Base-by-base conservation (phyloP, 495 filamentous ascomycete species). In the Xylaria venustula region DNA sequence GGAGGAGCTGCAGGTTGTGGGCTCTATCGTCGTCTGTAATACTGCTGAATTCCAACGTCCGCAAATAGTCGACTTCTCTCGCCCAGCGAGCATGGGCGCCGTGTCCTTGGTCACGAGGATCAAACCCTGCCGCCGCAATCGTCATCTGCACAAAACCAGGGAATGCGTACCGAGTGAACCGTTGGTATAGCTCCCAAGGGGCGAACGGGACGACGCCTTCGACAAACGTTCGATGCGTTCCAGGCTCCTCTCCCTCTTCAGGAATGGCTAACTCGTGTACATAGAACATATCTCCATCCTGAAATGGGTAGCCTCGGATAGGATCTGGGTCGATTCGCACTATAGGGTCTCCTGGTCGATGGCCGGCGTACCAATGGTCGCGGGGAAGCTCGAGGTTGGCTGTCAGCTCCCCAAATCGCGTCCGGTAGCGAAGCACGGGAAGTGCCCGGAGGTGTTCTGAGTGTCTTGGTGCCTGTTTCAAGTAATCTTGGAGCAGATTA, bases 171-270 rank as follows among this genome's bases (percentile, higher is more conserved):
- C 26, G 8, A 0, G 9, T 45, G 19, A 60, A 45, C 14, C 57
- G 34, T 17, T 42, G 11, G 1, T 23, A 5, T 2, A 51, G 17
- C 17, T 60, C 57, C 2, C 1, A 0, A 6, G 9, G 5, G 20
- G 6, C 30, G 19, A 60, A 60, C 2, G 57, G 57, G 17, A 60
- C 57, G 3, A 60, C 20, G 19, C 46, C 57, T 22, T 60, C 57
- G 36, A 7, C 52, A 12, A 7, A 2, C 0, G 40, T 20, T 1
- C n/a, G 15, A 19, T 36, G 8, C 6, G 19, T 23, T 23, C 14
- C 14, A 15, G 15, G 3, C 42, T 46, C 42, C 0, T 46, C 25
- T n/a, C 14, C 9, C n/a, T 44, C 50, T 7, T 40, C 20, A 12
- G 30, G 2, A 11, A 17, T 19, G 11, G 34, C 52, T n/a, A 41